Evolutionary conservation across 2,329 filamentous ascomycete genomes (phyloP).

Genomic region (Chrysoporthe puriensis): DNA sequence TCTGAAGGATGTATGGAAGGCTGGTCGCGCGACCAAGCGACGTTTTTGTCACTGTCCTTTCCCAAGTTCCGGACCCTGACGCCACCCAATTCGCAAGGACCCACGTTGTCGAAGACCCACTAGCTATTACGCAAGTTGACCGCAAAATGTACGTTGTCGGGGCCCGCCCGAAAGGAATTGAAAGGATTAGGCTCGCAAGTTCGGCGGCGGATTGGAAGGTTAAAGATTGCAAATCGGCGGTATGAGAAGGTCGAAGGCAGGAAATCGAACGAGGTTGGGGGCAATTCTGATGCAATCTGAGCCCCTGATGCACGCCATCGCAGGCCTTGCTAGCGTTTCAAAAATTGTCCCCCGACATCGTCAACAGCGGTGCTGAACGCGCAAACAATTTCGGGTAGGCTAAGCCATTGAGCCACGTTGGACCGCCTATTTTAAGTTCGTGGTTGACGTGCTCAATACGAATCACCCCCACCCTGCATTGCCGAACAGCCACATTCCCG

Average conservation of each 20-base stretch:
- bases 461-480: neutral
- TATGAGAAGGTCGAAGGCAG: neutral
- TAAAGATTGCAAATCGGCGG: neutral
- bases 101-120: neutral
- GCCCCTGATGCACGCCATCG: slow-evolving; percentile 4
- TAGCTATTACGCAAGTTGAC: neutral
- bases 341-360: neutral
- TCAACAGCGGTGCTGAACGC: neutral
- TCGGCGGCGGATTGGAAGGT: neutral
- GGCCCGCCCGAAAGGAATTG: neutral
- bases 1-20: neutral
- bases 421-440: neutral
- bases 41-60: neutral
- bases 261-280: neutral
- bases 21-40: neutral
- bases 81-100: neutral
- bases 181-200: neutral
- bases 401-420: neutral
- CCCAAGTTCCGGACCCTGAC: neutral
- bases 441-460: neutral
- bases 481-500: neutral
- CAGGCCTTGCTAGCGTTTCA: neutral
- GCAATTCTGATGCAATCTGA: neutral
- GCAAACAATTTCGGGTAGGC: neutral
- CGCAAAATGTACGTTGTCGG: neutral